Conservation (phyloP, 148 eudicot species). For the Polygonum maritimum region DNA sequence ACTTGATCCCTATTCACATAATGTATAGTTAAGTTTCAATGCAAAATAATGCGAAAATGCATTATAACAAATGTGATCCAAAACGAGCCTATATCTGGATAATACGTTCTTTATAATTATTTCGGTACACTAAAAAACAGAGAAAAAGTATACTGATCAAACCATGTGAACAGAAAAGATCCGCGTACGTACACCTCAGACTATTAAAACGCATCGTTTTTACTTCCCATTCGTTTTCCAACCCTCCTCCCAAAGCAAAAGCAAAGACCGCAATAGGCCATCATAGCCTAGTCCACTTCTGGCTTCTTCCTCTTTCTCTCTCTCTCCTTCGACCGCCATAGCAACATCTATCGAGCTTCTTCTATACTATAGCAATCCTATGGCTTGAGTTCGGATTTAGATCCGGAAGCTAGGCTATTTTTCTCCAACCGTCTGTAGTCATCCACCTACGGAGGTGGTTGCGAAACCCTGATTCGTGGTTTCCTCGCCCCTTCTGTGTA, state of each 20-base stretch:
- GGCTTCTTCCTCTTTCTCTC: background rate
- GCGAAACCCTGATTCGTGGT: background rate
- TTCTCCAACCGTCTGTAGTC: background rate
- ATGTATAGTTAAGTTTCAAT: no score
- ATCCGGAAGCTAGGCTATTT: background rate
- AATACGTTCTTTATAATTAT: no score
- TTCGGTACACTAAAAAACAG: no score
- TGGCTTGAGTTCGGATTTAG: background rate
- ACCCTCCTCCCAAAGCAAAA: background rate
- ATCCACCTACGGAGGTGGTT: background rate
- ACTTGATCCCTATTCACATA: no score
- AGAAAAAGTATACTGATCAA: background rate
- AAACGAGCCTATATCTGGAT: no score
- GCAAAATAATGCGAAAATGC: no score
- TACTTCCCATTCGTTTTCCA: background rate
- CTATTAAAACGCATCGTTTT: background rate
- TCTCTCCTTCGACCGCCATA: slow-evolving; percentile 3
- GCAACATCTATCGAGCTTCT: background rate
- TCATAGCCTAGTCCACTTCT: background rate
- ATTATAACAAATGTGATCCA: no score
- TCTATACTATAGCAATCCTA: background rate
- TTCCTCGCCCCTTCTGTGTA: background rate
- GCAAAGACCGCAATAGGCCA: background rate
- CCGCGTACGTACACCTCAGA: background rate
- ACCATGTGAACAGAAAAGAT: background rate